Evolutionary conservation across 306 rosid species (phyloP).

Genomic region (Rosa rugosa): DNA sequence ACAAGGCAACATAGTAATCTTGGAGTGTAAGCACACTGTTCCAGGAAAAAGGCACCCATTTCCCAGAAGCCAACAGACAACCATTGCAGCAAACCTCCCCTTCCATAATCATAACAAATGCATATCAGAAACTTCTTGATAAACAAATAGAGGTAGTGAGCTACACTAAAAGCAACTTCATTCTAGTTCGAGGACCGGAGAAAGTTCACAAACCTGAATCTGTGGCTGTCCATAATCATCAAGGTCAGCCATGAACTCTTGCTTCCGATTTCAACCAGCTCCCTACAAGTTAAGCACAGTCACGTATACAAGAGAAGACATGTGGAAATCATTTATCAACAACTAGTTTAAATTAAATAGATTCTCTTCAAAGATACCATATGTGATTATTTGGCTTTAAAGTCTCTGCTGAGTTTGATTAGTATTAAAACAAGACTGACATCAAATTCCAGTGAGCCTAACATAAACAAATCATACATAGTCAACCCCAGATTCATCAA

Average conservation of each 20-base stretch:
- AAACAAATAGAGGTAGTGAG: neutral
- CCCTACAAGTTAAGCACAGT: slow-evolving; percentile 10
- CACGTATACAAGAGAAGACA: neutral
- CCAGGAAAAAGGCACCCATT: slow-evolving; percentile 88
- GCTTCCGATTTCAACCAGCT: slow-evolving; percentile 27
- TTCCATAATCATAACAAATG: slow-evolving; percentile 22
- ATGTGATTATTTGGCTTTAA: no score
- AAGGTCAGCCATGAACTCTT: slow-evolving; percentile 30
- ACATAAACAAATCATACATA: neutral
- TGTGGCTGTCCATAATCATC: slow-evolving; percentile 34
- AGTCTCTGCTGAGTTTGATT: neutral
- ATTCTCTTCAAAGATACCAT: neutral
- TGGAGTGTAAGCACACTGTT: slow-evolving; percentile 84
- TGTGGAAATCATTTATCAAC: neutral
- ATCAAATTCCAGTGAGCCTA: neutral
- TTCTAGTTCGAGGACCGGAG: neutral
- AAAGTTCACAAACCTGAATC: slow-evolving; percentile 48
- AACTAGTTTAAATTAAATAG: neutral
- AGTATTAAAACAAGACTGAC: neutral
- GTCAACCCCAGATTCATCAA: neutral
- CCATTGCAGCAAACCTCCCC: slow-evolving; percentile 64
- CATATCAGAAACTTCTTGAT: slow-evolving; percentile 11
- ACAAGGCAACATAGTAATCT: slow-evolving; percentile 75
- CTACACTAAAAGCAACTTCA: neutral
- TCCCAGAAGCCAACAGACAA: slow-evolving; percentile 87